A percentile compares a stretch with the other conserved stretches of the same genome.
Evolutionary conservation across 768 basidiomycete species (phyloP).

Genomic region (Suillus weaverae): DNA sequence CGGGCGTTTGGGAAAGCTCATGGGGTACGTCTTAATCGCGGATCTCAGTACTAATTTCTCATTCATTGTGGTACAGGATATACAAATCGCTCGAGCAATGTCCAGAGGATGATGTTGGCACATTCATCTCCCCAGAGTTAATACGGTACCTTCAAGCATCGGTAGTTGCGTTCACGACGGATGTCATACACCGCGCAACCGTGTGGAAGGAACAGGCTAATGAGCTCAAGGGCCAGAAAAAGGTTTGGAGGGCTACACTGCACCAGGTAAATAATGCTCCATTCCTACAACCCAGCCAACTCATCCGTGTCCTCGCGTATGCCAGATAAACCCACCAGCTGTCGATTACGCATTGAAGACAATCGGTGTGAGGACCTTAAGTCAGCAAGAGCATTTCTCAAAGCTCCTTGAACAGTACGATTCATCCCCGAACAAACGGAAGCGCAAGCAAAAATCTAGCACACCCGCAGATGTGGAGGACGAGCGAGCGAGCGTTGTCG

Average conservation of each 20-base stretch:
- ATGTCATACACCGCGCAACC: constrained; percentile 51
- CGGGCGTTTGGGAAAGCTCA: constrained; percentile 35
- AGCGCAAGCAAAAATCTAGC: constrained; percentile 4
- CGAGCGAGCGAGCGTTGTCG: constrained; percentile 3
- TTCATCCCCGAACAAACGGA: constrained; percentile 9
- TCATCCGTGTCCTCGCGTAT: constrained; percentile 5
- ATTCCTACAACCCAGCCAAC: background rate
- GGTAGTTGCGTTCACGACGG: constrained; percentile 51
- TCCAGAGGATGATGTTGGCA: constrained; percentile 19
- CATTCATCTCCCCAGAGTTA: constrained; percentile 35
- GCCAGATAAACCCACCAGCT: constrained; percentile 43
- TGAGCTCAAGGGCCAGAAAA: constrained; percentile 55
- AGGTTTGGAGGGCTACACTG: constrained; percentile 50
- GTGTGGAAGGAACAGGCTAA: constrained; percentile 59
- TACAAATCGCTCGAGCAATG: constrained; percentile 30
- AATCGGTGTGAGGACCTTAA: constrained; percentile 40
- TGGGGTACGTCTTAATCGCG: constrained; percentile 39
- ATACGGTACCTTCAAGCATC: constrained; percentile 47
- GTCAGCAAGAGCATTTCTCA: constrained; percentile 44
- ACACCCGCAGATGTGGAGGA: constrained; percentile 18
- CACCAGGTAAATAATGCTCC: background rate
- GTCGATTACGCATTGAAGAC: constrained; percentile 51
- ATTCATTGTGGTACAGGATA: constrained; percentile 16
- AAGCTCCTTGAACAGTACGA: constrained; percentile 27
- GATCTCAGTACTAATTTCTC: constrained; percentile 22